Conservation (phyloP, 805 yeast genomes). For the Debaryomyces hansenii region DNA sequence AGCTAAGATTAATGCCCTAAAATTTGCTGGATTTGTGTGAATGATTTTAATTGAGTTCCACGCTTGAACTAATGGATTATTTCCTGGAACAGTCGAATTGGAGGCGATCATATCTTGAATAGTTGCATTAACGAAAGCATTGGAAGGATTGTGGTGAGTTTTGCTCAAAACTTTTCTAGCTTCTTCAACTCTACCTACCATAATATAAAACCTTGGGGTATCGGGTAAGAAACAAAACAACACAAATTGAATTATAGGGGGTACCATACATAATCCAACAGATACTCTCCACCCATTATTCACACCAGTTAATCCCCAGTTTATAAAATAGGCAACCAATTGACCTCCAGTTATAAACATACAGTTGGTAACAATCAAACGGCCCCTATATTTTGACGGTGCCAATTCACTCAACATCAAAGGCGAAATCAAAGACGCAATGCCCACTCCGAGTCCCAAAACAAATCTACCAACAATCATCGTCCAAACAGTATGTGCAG, state of each 20-base stretch:
- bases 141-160: constrained; percentile 64
- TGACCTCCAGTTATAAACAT: constrained; percentile 95
- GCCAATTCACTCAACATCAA: constrained; percentile 89
- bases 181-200: constrained; percentile 60
- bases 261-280: constrained; percentile 88
- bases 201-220: constrained; percentile 87
- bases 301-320: constrained; percentile 77
- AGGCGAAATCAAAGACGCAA: constrained; percentile 93
- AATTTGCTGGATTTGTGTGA: constrained; percentile 72
- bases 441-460: constrained; percentile 96
- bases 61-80: constrained; percentile 45
- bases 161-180: constrained; percentile 67
- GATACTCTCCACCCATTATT: constrained; percentile 89
- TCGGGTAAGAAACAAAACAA: constrained; percentile 89
- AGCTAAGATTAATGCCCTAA: constrained; percentile 85
- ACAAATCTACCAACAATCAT: constrained; percentile 91
- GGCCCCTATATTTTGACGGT: constrained; percentile 87
- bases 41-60: constrained; percentile 63
- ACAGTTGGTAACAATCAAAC: constrained; percentile 85
- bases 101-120: constrained; percentile 61
- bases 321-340: constrained; percentile 88
- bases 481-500: constrained; percentile 78
- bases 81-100: constrained; percentile 43
- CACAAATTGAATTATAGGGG: constrained; percentile 74
- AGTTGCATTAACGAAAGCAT: constrained; percentile 62